Percentiles rank a stretch among this genome's conserved stretches.
Conservation (phyloP, 306 rosid species). For the Castanospermum australe region DNA sequence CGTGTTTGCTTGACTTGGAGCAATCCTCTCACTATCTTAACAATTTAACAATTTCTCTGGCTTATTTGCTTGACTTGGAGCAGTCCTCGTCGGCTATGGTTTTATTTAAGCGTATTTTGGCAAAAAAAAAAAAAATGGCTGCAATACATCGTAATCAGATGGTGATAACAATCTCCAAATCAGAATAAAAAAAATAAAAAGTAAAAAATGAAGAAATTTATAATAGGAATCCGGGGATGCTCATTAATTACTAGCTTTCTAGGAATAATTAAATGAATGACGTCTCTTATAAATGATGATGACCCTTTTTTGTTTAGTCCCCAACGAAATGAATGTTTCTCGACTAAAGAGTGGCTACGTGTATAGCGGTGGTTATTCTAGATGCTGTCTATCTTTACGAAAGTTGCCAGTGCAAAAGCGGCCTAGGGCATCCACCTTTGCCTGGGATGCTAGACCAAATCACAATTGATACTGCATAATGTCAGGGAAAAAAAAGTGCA, state of each 20-base stretch:
- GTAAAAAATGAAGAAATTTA: background rate
- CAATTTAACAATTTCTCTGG: background rate
- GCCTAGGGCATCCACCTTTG: constrained; percentile 34
- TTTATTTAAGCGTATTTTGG: background rate
- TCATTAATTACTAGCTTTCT: no score
- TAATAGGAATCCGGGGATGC: background rate
- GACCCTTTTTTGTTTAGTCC: no score
- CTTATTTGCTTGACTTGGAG: constrained; percentile 31
- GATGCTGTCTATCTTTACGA: background rate
- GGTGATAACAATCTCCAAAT: background rate
- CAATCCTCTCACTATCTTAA: background rate
- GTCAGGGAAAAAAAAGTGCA: background rate
- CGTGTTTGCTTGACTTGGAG: constrained; percentile 30
- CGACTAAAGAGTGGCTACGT: no score
- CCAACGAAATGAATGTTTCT: no score
- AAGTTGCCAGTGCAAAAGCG: constrained; percentile 27
- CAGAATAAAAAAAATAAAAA: background rate
- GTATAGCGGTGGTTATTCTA: no score
- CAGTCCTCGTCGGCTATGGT: background rate
- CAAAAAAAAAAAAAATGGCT: background rate
- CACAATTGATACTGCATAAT: background rate
- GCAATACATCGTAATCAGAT: background rate
- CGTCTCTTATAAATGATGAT: background rate
- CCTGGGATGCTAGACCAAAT: constrained; percentile 18
- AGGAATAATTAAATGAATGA: background rate